Evolutionary conservation across 768 basidiomycete genomes (phyloP).

Genomic region (Rhizopogon vinicolor): DNA sequence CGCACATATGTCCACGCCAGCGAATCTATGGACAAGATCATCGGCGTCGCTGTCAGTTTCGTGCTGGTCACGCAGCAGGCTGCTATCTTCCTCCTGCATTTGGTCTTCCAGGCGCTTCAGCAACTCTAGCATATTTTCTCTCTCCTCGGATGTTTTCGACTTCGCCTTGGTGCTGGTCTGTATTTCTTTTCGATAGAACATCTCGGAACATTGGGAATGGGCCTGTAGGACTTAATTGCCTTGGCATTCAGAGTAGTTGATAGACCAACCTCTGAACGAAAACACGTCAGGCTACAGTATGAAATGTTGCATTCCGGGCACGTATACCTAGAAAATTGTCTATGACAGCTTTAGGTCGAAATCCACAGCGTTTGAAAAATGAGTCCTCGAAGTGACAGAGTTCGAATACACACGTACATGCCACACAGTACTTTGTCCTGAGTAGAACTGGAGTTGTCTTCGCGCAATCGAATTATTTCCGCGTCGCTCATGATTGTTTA

Average conservation of each 20-base stretch:
- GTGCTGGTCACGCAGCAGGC: constrained; percentile 25
- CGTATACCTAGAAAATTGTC: constrained; percentile 75
- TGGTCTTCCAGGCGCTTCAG: constrained; percentile 73
- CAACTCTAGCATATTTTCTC: constrained; percentile 61
- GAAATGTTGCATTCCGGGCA: constrained; percentile 79
- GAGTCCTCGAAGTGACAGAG: background rate
- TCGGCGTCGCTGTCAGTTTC: constrained; percentile 35
- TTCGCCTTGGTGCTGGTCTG: constrained; percentile 55
- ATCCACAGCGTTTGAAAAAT: constrained; percentile 1
- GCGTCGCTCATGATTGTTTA: constrained; percentile 9
- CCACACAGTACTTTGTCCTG: constrained; percentile 32
- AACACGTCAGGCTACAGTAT: constrained; percentile 80
- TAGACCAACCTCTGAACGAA: constrained; percentile 59
- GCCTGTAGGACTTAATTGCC: constrained; percentile 25
- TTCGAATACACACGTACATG: constrained; percentile 32
- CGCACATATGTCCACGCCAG: constrained; percentile 60
- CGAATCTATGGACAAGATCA: constrained; percentile 48
- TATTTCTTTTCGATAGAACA: constrained; percentile 75
- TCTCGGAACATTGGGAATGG: constrained; percentile 76
- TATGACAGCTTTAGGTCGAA: constrained; percentile 50
- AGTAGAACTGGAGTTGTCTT: background rate
- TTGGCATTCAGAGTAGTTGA: background rate
- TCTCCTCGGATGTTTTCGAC: constrained; percentile 53
- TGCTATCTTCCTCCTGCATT: constrained; percentile 32
- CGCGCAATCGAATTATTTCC: constrained; percentile 7